Evolutionary conservation across 2,329 filamentous ascomycete species (phyloP), one percentile per base, ranked within the genome.

Genomic region (Colletotrichum sp.): DNA sequence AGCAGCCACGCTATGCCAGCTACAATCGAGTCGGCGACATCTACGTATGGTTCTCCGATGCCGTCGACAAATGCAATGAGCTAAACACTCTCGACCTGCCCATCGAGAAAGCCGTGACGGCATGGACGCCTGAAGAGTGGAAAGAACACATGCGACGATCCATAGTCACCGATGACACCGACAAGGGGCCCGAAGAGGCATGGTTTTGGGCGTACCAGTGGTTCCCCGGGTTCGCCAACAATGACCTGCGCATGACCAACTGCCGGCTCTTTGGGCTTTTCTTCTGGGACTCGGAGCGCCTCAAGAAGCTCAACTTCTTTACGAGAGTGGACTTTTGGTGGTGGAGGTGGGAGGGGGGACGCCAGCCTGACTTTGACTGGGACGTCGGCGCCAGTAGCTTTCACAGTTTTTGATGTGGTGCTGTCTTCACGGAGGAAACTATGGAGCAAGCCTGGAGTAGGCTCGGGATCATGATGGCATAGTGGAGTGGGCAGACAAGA

Each of bases 131-230:
- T 7, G 59, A 39, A 12, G 70, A 76, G 28, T 76, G 73, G 34
- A 60, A 60, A 11, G 22, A 60, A 25, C 19, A 69, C 48, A 65
- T 76, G 6, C 70, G 71, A 3, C 52, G 28, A 30, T 74, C 74
- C 8, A 13, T 66, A 19, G 59, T 69, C 9, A 39, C 44, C 28
- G 59, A 68, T 5, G 74, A 76, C 60, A 15, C 12, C 27, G 59
- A 76, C 59, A 76, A 22, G 28, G 74, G 74, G 22, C 74, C 74
- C 2, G 74, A 76, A 39, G 59, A 76, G 39, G 74, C 74, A 25
- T 76, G 74, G 74, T 74, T 74, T 25, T 76, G 74, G 74, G 71
- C 74, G 13, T 76, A 76, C 27, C 64, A 74, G 27, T 65, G 44
- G 19, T 74, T 69, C 28, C 44, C 59, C 8, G 70, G 71, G 3